Evolutionary conservation across 495 filamentous ascomycete species (phyloP), one percentile per base, ranked within the genome.

Genomic region (Talaromyces wortmannii): DNA sequence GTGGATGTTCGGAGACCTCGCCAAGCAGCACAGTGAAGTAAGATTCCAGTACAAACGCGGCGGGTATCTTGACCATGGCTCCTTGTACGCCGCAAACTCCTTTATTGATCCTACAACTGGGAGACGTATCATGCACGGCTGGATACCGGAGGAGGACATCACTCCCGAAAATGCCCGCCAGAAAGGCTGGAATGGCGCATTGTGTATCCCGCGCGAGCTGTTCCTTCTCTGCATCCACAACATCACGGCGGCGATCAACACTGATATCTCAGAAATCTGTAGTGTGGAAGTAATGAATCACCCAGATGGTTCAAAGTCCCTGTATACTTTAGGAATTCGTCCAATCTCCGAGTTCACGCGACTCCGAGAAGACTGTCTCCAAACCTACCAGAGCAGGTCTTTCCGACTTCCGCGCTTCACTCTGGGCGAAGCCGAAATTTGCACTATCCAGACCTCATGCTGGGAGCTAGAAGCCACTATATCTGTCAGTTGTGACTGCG

Each of bases 91-190:
- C 7, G 59, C 59, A 29, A 61, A 58, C 31, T 61, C 59, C 42
- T 61, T 58, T 42, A 48, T 55, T 33, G 59, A 61, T 32, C 52
- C 56, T 18, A n/a, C 48, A 31, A 50, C 42, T 36, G 33, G 57
- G 55, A 55, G 40, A 53, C 52, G 57, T 11, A 48, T 58, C 16
- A 47, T 58, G 7, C 53, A 53, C 50, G 59, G 52, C 1, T 58
- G 56, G 59, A 61, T 61, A 46, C 48, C 59, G 1, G 59, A 61
- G 49, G 59, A 61, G 45, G 59, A 61, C 15, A 50, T 50, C 48
- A 50, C 33, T 61, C 48, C 31, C 43, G 45, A 55, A 17, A 45
- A 61, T 16, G 32, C 53, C 43, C 48, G 59, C n/a, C 52, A 55
- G 16, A 50, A 61, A 56, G 59, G 59, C 17, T 61, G 56, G 59